Base-by-base conservation (phyloP, 345 rosid genomes). In the Punica granatum region DNA sequence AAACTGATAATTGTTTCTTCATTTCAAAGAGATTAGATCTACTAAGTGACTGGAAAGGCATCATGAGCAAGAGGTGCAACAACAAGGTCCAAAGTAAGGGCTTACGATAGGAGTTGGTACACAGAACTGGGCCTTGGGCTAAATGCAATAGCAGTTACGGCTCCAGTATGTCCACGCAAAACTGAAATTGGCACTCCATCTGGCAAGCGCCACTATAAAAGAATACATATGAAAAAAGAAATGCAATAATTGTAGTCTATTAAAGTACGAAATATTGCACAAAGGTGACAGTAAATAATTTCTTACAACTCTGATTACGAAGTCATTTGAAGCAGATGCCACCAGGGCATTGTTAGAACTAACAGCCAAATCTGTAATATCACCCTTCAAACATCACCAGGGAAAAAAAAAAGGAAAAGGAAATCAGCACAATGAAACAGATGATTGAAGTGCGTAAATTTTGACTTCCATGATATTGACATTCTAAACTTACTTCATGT, bases 241-340 rank as follows among this genome's bases (percentile, higher is more conserved):
- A 66, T 49, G 21, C 37, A 53, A 67, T 68, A 60, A 63, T 42
- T 41, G 30, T 64, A 69, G 59, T 31, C 46, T 44, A 69, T 28
- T 35, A 67, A 69, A 74, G 7, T 65, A 46, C 35, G 74, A 59
- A 30, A 46, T 8, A 33, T 66, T 32, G 9, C 32, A 63, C 30
- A 42, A n/a, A 35, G 48, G 33, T 11, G 30, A 25, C n/a, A 37
- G 75, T 51, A 69, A 33, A 68, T 65, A 30, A 65, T 74, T 78
- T 66, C 92, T 85, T 86, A 94, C 99, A 74, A 89, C 97, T 84
- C 98, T 92, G 74, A 92, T 92, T 62, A 86, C 87, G 69, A 88
- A 94, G 85, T 94, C 99, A 78, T 94, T 94, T 73, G 99, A 92
- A 73, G 99, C 90, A 63, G 99, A 94, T 26, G 99, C 99, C 75